Percentiles rank a stretch among this genome's conserved stretches.
These are phyloP conservation scores for Graphiopsis chlorocephala DNA, from an alignment of 2,329 filamentous ascomycete species.

Conservation along the genomic window DNA sequence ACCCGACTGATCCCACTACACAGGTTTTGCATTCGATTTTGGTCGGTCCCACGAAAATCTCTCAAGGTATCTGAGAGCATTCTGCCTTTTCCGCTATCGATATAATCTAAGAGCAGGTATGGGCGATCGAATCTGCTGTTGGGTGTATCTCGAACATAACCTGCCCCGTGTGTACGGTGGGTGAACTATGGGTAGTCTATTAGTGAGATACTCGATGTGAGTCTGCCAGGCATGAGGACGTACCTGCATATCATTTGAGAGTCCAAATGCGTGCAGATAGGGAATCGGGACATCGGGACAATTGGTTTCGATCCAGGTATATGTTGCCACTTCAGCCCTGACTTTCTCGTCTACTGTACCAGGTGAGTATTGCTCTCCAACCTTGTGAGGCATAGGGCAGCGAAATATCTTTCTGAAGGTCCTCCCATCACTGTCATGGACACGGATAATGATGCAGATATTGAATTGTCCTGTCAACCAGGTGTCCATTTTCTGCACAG, in stretches of 20 bases:
- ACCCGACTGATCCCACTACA: conserved; percentile 18
- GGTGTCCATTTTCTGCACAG: too few relatives aligned
- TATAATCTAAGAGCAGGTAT: conserved; percentile 1
- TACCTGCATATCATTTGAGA: background rate
- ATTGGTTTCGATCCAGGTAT: conserved; percentile 6
- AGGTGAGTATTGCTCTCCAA: conserved; percentile 4
- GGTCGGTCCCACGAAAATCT: conserved; percentile 1
- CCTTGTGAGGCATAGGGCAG: conserved; percentile 5
- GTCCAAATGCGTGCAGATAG: background rate
- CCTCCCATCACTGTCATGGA: background rate
- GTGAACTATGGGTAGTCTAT: background rate
- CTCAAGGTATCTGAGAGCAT: conserved; percentile 8
- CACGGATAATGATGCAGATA: background rate
- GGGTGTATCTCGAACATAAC: background rate
- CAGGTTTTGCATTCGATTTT: conserved; percentile 19
- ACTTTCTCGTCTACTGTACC: conserved; percentile 5
- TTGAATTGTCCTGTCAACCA: too few relatives aligned
- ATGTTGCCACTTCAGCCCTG: conserved; percentile 1
- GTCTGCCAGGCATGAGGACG: too few relatives aligned
- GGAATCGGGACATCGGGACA: conserved; percentile 1
- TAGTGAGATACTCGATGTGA: too few relatives aligned
- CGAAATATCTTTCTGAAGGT: conserved; percentile 1
- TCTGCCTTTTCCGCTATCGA: background rate
- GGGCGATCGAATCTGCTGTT: background rate
- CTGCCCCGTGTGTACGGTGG: background rate